Base-by-base conservation (phyloP, 495 filamentous ascomycete genomes). In the Bacidia gigantensis region DNA sequence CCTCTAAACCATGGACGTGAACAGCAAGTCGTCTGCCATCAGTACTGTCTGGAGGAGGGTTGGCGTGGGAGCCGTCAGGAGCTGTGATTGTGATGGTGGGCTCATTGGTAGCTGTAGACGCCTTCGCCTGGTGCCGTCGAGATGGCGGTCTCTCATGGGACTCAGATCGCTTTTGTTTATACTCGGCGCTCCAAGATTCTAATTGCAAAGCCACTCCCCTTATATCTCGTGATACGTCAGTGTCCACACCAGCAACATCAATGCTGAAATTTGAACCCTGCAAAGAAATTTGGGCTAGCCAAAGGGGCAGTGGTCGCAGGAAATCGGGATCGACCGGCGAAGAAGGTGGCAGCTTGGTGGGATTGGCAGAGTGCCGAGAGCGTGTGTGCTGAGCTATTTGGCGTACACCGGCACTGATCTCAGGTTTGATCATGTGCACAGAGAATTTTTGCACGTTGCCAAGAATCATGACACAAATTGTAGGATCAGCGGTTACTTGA, bases 101-200 rank as follows among this genome's bases (percentile, higher is more conserved):
- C 45, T 73, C 72, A 44, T 72, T 69, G 24, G 63, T 57, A 72
- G 73, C 55, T 73, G 74, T 61, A 66, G 78, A 65, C 68, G 83
- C 67, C 62, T 70, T 66, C 65, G 76, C 65, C 29, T 52, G 47
- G 55, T 84, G 72, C 53, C 82, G 73, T 46, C 78, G 67, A 17
- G 74, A 73, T 3, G 69, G 56, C 11, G 72, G 72, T 46, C 75
- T 67, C 26, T 72, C 67, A 1, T 74, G 52, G 1, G 69, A 62
- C 49, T 89, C 84, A 9, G 76, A 69, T 59, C 81, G 87, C 58
- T 93, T 82, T 14, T 86, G 83, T 54, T 81, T 82, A 65, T 97
- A 99, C 53, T 96, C 89, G 9, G 88, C 81, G 1, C 82, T 85
- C 87, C 87, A 95, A 0, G 84, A 86, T 56, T 95, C 87, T 11